Percentiles rank a stretch among this genome's conserved stretches.
Evolutionary conservation across 768 basidiomycete genomes (phyloP).

Genomic region (Podaxis rugospora): DNA sequence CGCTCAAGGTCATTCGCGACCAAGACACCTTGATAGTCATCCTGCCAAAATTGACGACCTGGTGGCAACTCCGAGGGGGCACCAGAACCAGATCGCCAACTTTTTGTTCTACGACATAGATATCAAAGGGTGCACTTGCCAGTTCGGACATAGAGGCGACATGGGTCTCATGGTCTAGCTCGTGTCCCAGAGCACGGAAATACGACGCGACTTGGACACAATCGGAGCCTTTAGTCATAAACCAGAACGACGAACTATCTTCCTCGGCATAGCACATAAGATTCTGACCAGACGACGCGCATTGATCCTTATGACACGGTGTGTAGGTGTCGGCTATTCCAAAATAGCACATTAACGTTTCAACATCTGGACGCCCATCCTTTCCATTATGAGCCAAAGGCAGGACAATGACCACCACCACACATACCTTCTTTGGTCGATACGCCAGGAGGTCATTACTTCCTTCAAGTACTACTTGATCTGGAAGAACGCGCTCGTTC

Average conservation of each 20-base stretch:
- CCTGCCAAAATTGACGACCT: constrained; percentile 78
- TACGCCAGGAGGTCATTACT: constrained; percentile 53
- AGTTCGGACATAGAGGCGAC: constrained; percentile 61
- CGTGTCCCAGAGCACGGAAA: constrained; percentile 51
- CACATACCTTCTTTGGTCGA: constrained; percentile 47
- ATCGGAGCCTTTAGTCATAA: constrained; percentile 68
- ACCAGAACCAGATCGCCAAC: constrained; percentile 78
- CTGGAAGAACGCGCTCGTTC: constrained; percentile 43
- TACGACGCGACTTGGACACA: constrained; percentile 52
- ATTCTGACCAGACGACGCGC: constrained; percentile 82
- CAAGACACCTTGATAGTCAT: constrained; percentile 82
- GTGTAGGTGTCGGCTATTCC: constrained; percentile 83
- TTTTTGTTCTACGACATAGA: constrained; percentile 71
- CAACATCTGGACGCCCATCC: constrained; percentile 33
- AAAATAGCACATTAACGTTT: constrained; percentile 84
- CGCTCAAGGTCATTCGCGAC: constrained; percentile 76
- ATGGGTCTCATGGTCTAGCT: constrained; percentile 73
- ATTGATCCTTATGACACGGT: constrained; percentile 81
- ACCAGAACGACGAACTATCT: constrained; percentile 76
- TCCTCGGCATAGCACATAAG: constrained; percentile 80
- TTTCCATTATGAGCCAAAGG: background rate
- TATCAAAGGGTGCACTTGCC: constrained; percentile 56
- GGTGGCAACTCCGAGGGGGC: constrained; percentile 78
- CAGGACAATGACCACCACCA: no score
- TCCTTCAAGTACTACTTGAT: constrained; percentile 45